A percentile compares a stretch with the other conserved stretches of the same genome.
Evolutionary conservation across 345 rosid species (phyloP).

Genomic region (Iberis pinnata): DNA sequence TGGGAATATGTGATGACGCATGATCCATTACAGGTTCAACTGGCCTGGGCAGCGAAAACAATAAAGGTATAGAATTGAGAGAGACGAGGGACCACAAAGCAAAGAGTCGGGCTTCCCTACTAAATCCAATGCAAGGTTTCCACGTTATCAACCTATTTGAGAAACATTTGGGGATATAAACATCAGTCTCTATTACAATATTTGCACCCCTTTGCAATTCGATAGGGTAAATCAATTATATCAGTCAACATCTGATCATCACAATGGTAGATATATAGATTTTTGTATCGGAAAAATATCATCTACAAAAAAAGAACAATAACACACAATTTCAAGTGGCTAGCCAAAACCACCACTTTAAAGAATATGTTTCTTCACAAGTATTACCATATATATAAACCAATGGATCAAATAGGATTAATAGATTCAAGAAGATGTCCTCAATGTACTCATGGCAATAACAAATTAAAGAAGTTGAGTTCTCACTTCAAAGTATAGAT

Average conservation of each 20-base stretch:
- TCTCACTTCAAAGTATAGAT: too few relatives aligned
- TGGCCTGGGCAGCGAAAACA: constrained; percentile 70
- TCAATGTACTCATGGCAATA: too few relatives aligned
- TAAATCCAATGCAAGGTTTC: constrained; percentile 37
- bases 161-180: constrained; percentile 24
- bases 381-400: too few relatives aligned
- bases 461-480: too few relatives aligned
- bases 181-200: constrained; percentile 82
- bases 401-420: too few relatives aligned
- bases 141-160: constrained; percentile 16
- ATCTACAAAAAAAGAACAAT: too few relatives aligned
- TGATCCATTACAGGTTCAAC: constrained; percentile 65
- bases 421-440: too few relatives aligned
- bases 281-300: too few relatives aligned
- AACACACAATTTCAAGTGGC: too few relatives aligned
- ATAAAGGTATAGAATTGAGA: constrained; percentile 88
- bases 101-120: constrained; percentile 93
- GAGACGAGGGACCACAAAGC: constrained; percentile 93
- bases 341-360: too few relatives aligned
- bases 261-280: too few relatives aligned
- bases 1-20: constrained; percentile 60
- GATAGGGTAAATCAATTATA: constrained; percentile 87
- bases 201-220: constrained; percentile 95
- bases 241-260: constrained; percentile 98
- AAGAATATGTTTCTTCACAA: too few relatives aligned